phyloP scores from a whole-genome alignment of 441 rosid species.

The Omphalea diandra region DNA sequence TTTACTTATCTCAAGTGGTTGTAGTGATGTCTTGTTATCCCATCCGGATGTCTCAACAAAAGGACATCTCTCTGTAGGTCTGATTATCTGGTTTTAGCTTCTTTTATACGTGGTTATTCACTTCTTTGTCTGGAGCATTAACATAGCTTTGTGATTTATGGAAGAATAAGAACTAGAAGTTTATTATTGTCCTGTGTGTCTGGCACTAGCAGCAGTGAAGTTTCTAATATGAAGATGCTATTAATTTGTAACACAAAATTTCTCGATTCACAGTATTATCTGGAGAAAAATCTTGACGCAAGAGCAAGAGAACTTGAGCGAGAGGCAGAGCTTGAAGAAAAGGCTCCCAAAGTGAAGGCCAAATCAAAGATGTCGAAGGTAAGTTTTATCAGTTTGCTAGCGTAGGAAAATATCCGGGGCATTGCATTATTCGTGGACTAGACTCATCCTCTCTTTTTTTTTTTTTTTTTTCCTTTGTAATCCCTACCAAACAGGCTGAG shows the following conservation, averaged over 20 bases:
- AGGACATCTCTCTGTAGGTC: background rate
- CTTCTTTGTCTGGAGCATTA: background rate
- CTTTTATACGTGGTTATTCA: background rate
- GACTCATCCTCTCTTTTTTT: background rate
- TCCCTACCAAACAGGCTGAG: constrained; percentile 89
- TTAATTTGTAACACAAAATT: background rate
- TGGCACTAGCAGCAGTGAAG: background rate
- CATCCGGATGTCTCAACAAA: background rate
- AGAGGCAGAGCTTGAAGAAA: constrained; percentile 75
- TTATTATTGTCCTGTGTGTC: background rate
- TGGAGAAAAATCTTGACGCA: constrained; percentile 91
- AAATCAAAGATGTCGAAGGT: constrained; percentile 97
- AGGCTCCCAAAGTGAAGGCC: constrained; percentile 88
- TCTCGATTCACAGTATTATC: constrained; percentile 55
- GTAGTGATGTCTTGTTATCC: constrained; percentile 1
- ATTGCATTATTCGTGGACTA: background rate
- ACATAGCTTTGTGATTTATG: background rate
- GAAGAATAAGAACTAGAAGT: background rate
- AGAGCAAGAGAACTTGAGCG: constrained; percentile 69
- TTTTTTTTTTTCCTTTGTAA: background rate
- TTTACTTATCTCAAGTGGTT: background rate
- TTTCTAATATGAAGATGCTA: background rate
- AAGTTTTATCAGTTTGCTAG: too few species aligned
- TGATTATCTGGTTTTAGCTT: background rate
- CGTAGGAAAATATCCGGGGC: too few species aligned